phyloP scores from a whole-genome alignment of 208 protist species.

The Wallacemonas collosoma region DNA sequence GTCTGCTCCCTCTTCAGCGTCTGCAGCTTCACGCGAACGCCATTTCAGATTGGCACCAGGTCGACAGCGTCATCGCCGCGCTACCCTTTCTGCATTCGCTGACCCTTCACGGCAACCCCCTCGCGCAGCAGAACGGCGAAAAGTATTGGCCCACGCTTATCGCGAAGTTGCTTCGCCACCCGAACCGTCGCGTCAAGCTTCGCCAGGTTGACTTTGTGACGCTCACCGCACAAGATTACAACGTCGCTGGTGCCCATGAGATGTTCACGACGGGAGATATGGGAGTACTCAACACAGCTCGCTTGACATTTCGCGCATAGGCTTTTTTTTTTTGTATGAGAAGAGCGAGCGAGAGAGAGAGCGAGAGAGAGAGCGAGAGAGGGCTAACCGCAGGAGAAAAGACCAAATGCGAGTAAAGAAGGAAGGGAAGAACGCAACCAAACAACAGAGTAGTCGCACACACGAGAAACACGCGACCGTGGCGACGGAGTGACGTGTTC shows the following conservation, averaged over 20 bases:
- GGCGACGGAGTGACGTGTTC: too few species aligned
- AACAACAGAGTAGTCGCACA: too few species aligned
- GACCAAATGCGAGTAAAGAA: too few species aligned
- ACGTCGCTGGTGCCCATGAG: slow-evolving; percentile 62
- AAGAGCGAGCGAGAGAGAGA: too few species aligned
- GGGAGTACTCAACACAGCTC: slow-evolving; percentile 43
- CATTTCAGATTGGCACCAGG: slow-evolving; percentile 70
- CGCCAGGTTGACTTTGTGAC: slow-evolving; percentile 82
- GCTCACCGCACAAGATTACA: slow-evolving; percentile 76
- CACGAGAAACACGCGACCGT: too few species aligned
- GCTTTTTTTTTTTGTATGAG: too few species aligned
- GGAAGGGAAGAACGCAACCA: too few species aligned
- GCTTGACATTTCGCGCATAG: slow-evolving; percentile 17
- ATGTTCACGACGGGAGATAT: slow-evolving; percentile 62
- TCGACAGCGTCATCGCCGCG: slow-evolving; percentile 62
- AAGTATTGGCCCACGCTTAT: slow-evolving; percentile 69
- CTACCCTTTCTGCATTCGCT: slow-evolving; percentile 60
- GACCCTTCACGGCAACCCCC: slow-evolving; percentile 86
- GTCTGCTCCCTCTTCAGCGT: slow-evolving; percentile 67
- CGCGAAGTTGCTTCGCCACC: slow-evolving; percentile 50
- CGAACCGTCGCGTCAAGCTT: slow-evolving; percentile 49
- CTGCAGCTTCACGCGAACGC: slow-evolving; percentile 78
- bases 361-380: too few species aligned
- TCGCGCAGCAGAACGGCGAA: slow-evolving; percentile 55
- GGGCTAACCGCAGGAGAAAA: too few species aligned